phyloP scores from a whole-genome alignment of 139 green algal genomes.

The Gonium pectorale region DNA sequence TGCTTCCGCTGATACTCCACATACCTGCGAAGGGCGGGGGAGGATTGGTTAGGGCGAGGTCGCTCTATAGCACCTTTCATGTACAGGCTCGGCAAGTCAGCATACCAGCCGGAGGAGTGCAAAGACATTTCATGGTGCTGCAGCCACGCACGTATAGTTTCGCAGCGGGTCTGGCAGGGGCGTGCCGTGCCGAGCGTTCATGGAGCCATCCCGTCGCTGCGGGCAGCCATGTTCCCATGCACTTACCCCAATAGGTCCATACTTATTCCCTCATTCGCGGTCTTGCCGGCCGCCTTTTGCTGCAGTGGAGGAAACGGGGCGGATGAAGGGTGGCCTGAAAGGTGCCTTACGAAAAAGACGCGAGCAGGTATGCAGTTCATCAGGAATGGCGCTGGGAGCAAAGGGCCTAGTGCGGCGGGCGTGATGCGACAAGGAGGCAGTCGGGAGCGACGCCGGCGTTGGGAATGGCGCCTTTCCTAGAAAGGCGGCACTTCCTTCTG shows the following conservation, averaged over 20 bases:
- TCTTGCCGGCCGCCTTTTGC: slow-evolving; percentile 7
- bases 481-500: no score
- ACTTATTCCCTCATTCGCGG: not conserved
- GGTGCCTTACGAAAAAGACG: not conserved
- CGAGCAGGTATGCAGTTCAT: not conserved
- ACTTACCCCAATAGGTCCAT: slow-evolving; percentile 40
- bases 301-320: no score
- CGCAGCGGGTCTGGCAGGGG: no score
- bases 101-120: no score
- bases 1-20: slow-evolving; percentile 48
- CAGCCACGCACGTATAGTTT: no score
- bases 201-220: no score
- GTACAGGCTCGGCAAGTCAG: not conserved
- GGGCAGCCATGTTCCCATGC: not conserved
- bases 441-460: not conserved
- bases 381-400: no score
- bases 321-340: not conserved
- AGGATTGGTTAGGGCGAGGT: not conserved
- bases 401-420: no score
- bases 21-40: not conserved
- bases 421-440: no score
- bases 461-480: no score
- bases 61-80: not conserved
- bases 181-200: no score
- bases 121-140: not conserved